Base-by-base conservation (phyloP, 495 filamentous ascomycete species). In the Pseudevernia furfuracea region DNA sequence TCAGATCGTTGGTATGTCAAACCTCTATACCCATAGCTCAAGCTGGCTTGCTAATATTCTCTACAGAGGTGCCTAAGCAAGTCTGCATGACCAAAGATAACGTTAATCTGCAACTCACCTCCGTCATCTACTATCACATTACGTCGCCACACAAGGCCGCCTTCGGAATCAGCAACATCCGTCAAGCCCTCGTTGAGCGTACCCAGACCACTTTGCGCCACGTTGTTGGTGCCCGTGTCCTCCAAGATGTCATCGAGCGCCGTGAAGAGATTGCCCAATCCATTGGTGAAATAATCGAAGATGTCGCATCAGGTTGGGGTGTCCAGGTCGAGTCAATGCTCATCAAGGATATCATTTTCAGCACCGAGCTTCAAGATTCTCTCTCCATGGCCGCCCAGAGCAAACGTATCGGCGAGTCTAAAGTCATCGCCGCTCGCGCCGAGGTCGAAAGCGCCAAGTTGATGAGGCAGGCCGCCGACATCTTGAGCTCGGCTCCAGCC, bases 21-120 rank as follows among this genome's bases (percentile, higher is more conserved):
- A 25, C 38, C 59, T 59, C 23, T 30, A 32, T 23, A 38, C 52
- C 14, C 49, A 19, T 17, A 21, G 25, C 64, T 8, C 44, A 15
- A 46, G 30, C 32, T 10, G 5, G 1, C 41, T 15, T 6, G 25
- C 58, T 66, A 59, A 68, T 28, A 34, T 36, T 36, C 44, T 12
- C 63, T 32, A 59, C 75, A 82, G 91, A 99, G 81, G 94, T 98
- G 9, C 94, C 94, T 10, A 84, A 90, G 74, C 94, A 99, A 78
- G 84, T 92, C 70, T 97, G 93, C 83, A 99, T 99, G 92, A 99
- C 95, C 75, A 97, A 96, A 77, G 94, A 99, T 79, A 97, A 97
- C 70, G 94, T 97, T 64, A 95, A 88, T 32, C 83, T 98, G 53
- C 85, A 93, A 71, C 82, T 98, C 64, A 97, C 91, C 41, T 93